Percentiles rank a stretch among this genome's conserved stretches.
Conservation (phyloP, 108 stramenopile species). For the Pseudonitzschia multiseries region DNA sequence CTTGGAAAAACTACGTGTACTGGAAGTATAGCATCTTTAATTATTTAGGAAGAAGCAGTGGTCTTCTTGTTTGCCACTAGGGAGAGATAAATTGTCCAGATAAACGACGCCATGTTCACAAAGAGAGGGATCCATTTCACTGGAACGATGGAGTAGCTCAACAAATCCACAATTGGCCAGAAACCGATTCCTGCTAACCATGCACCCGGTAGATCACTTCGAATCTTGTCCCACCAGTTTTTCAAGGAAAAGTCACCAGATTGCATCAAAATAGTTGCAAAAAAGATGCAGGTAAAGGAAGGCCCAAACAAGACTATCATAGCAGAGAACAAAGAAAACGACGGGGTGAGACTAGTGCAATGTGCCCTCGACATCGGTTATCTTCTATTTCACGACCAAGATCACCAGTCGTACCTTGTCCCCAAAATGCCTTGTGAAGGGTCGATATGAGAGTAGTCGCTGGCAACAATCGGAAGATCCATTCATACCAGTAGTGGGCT, state of each 20-base stretch:
- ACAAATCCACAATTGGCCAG: conserved; percentile 89
- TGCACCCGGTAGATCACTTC: conserved; percentile 70
- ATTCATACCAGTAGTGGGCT: conserved; percentile 82
- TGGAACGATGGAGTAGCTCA: conserved; percentile 71
- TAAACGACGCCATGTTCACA: conserved; percentile 73
- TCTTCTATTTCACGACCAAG: background rate
- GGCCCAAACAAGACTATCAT: conserved; percentile 72
- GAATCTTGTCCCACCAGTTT: conserved; percentile 67
- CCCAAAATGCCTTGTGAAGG: conserved; percentile 75
- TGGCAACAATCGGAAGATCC: conserved; percentile 63
- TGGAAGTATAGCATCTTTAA: background rate
- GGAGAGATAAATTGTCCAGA: conserved; percentile 89
- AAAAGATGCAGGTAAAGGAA: conserved; percentile 83
- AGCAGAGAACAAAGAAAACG: background rate
- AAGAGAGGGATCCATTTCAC: conserved; percentile 79
- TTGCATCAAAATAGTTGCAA: conserved; percentile 67
- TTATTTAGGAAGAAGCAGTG: background rate
- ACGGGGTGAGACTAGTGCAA: background rate
- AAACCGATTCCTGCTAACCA: conserved; percentile 77
- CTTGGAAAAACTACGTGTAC: background rate
- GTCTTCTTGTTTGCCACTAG: conserved; percentile 54
- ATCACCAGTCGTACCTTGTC: conserved; percentile 45
- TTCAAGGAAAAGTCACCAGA: conserved; percentile 53
- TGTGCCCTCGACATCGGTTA: background rate
- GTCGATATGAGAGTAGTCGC: conserved; percentile 64